Evolutionary conservation across 257 asterid species (phyloP).

Genomic region (Apocynum venetum): DNA sequence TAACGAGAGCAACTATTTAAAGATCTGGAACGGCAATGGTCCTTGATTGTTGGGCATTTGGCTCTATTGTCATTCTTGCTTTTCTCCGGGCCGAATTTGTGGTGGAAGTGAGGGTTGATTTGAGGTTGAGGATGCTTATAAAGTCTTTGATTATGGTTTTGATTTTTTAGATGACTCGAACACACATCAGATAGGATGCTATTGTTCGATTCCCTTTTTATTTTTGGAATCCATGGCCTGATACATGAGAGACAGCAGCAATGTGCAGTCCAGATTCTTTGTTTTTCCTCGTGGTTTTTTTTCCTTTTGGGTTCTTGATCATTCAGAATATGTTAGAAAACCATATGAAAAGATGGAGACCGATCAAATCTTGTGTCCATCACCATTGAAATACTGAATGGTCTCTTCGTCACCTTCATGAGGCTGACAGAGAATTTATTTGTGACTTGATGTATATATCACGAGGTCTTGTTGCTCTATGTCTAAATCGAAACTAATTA

Average conservation of each 20-base stretch:
- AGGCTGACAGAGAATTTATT: background rate
- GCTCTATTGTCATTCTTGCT: no score
- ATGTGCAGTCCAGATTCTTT: background rate
- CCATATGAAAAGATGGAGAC: background rate
- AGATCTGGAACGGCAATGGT: no score
- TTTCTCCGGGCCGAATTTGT: no score
- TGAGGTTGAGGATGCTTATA: no score
- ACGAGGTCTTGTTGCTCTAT: no score
- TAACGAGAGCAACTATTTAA: no score
- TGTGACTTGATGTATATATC: background rate
- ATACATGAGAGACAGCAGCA: background rate
- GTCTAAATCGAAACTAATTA: no score
- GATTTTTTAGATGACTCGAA: background rate
- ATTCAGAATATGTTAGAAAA: background rate
- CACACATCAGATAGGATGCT: background rate
- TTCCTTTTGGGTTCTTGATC: background rate
- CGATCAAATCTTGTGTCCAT: background rate
- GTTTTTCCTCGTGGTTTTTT: background rate
- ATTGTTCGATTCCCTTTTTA: background rate
- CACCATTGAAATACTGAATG: background rate
- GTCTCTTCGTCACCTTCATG: background rate
- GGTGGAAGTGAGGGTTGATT: no score
- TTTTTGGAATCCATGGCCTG: background rate
- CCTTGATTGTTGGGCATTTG: no score
- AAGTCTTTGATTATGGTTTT: background rate